A percentile compares a stretch with the other conserved stretches of the same genome.
Conservation (phyloP, 768 basidiomycete species). For the Trametopsis cervina region DNA sequence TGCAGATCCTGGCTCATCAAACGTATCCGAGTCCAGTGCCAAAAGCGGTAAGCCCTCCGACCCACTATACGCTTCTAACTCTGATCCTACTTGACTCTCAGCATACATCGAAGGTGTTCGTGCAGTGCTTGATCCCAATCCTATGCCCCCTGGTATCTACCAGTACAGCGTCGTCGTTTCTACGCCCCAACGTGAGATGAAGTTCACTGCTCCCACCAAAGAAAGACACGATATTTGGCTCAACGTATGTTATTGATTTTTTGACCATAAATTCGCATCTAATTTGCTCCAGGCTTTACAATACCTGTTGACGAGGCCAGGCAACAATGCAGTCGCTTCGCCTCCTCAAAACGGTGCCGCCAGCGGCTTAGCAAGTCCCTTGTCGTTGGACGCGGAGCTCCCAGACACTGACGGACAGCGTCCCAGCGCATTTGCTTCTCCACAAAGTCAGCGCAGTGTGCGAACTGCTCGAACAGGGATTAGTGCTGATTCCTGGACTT, state of each 20-base stretch:
- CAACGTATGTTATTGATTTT: slow-evolving; percentile 46
- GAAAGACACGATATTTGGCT: slow-evolving; percentile 98
- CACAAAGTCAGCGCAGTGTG: slow-evolving; percentile 67
- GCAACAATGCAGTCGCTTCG: slow-evolving; percentile 17
- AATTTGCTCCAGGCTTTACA: slow-evolving; percentile 63
- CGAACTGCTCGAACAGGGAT: slow-evolving; percentile 42
- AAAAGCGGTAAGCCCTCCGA: slow-evolving; percentile 78
- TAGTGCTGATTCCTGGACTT: slow-evolving; percentile 59
- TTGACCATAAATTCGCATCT: no score
- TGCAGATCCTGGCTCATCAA: slow-evolving; percentile 84
- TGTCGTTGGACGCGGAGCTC: slow-evolving; percentile 23
- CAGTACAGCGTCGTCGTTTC: slow-evolving; percentile 91
- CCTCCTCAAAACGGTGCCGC: slow-evolving; percentile 16
- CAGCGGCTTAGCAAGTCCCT: slow-evolving; percentile 22
- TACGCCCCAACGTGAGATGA: slow-evolving; percentile 94
- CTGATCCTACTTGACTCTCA: slow-evolving; percentile 22
- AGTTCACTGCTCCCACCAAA: slow-evolving; percentile 93
- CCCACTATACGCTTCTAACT: slow-evolving; percentile 2
- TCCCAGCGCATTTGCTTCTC: slow-evolving; percentile 45
- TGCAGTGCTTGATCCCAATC: slow-evolving; percentile 89
- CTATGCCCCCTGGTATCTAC: slow-evolving; percentile 90
- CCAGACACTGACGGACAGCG: slow-evolving; percentile 46
- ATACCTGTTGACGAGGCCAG: slow-evolving; percentile 81
- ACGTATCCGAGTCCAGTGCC: slow-evolving; percentile 86
- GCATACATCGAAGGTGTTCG: slow-evolving; percentile 93